Percentiles rank a stretch among this genome's conserved stretches.
These are phyloP conservation scores for Claviceps arundinis DNA, from an alignment of 2,329 filamentous ascomycete genomes.

Conservation along the genomic window DNA sequence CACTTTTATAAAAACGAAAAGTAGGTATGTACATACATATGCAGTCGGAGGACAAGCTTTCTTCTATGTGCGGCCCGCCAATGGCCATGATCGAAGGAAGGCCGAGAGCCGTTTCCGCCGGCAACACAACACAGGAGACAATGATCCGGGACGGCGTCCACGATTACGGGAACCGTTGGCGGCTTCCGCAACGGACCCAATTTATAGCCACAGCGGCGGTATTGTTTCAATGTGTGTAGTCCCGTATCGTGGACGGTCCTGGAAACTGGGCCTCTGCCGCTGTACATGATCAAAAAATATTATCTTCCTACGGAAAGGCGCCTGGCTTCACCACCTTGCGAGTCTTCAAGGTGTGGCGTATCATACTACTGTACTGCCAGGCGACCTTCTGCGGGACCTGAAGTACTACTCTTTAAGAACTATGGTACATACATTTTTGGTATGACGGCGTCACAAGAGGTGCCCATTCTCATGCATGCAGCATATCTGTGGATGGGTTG, in stretches of 20 bases:
- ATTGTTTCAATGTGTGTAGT: neutral
- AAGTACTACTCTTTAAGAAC: too few relatives aligned
- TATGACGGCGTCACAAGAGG: too few relatives aligned
- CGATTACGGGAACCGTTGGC: neutral
- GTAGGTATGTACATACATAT: too few relatives aligned
- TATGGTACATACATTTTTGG: too few relatives aligned
- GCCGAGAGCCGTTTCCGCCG: slow-evolving; percentile 1
- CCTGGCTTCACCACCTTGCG: too few relatives aligned
- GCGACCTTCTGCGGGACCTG: too few relatives aligned
- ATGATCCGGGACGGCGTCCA: neutral
- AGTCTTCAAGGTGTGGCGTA: too few relatives aligned
- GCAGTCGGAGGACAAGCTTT: neutral
- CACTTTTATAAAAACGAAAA: neutral
- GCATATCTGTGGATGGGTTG: too few relatives aligned
- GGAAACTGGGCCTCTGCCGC: neutral
- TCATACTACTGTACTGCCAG: too few relatives aligned
- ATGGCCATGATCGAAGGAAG: neutral
- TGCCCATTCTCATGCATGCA: too few relatives aligned
- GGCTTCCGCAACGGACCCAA: neutral
- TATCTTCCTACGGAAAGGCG: too few relatives aligned
- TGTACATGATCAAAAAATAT: too few relatives aligned
- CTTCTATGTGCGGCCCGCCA: neutral
- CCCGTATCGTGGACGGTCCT: neutral
- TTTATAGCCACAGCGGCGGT: neutral
- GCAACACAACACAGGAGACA: neutral